Evolutionary conservation across 352 stramenopile genomes (phyloP).

Genomic region (Pythium biforme): DNA sequence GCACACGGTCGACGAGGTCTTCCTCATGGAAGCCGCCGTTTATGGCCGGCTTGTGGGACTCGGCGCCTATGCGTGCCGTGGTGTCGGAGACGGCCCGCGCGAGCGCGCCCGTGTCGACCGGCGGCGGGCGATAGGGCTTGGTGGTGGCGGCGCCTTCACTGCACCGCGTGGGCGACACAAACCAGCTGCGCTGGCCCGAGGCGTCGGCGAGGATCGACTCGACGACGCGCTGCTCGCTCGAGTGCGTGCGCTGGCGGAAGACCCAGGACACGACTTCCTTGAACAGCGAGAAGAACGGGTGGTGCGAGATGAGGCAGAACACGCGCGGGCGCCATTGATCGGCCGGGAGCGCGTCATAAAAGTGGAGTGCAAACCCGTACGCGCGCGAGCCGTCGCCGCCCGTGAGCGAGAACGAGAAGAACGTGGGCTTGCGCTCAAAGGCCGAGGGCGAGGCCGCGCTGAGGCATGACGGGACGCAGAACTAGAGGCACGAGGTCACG

Average conservation of each 20-base stretch:
- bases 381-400: conserved; percentile 63
- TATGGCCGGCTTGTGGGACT: too few relatives aligned
- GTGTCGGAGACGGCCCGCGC: conserved; percentile 7
- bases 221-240: conserved; percentile 33
- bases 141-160: background rate
- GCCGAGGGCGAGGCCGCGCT: conserved; percentile 36
- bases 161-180: conserved; percentile 47
- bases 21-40: background rate
- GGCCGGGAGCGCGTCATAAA: conserved; percentile 38
- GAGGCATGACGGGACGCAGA: conserved; percentile 67
- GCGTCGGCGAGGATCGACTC: conserved; percentile 48
- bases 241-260: conserved; percentile 40
- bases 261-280: conserved; percentile 77
- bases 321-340: conserved; percentile 52
- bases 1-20: conserved; percentile 19
- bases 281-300: conserved; percentile 82
- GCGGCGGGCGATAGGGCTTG: conserved; percentile 7
- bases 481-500: conserved; percentile 31
- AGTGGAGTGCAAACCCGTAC: conserved; percentile 73
- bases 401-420: conserved; percentile 83
- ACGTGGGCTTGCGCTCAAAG: conserved; percentile 63
- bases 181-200: conserved; percentile 48
- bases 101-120: conserved; percentile 2
- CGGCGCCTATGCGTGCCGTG: background rate
- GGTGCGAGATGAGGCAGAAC: conserved; percentile 76